These are phyloP conservation scores for Obelidium mucronatum DNA, from an alignment of 192 early-diverging fungal genomes.

Conservation along the genomic window DNA sequence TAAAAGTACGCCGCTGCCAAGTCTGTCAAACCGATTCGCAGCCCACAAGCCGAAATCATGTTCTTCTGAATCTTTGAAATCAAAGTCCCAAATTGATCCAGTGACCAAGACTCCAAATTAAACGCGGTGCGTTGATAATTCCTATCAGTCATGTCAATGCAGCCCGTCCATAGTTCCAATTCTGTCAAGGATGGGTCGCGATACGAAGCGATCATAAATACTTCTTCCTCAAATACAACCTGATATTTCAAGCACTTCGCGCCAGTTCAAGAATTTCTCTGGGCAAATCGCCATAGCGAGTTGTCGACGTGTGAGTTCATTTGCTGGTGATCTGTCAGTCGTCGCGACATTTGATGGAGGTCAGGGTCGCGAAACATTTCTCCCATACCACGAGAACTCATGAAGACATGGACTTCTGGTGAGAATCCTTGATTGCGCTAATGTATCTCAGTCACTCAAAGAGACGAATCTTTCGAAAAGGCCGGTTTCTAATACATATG, in stretches of 20 bases:
- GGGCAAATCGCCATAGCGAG: neutral
- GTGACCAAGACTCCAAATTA: conserved; percentile 15
- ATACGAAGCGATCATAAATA: neutral
- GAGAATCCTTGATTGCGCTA: no score
- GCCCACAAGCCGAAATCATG: neutral
- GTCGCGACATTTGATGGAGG: neutral
- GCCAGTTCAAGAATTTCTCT: neutral
- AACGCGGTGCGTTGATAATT: conserved; percentile 7
- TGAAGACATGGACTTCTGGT: no score
- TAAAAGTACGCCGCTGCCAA: conserved; percentile 17
- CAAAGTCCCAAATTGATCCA: conserved; percentile 15
- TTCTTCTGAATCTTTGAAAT: neutral
- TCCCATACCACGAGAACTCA: conserved; percentile 5
- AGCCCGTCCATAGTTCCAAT: conserved; percentile 19
- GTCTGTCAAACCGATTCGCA: neutral
- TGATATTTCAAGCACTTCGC: neutral
- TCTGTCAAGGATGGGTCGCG: conserved; percentile 5
- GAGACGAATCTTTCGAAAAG: no score
- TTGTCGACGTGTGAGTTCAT: neutral
- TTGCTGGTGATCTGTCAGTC: neutral
- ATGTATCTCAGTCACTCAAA: no score
- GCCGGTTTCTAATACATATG: no score
- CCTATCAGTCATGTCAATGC: conserved; percentile 17
- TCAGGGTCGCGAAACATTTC: conserved; percentile 11
- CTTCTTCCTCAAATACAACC: neutral